Percentiles rank a stretch among this genome's conserved stretches.
Evolutionary conservation across 2,329 filamentous ascomycete species (phyloP).

Genomic region (Hypoxylon sp.): DNA sequence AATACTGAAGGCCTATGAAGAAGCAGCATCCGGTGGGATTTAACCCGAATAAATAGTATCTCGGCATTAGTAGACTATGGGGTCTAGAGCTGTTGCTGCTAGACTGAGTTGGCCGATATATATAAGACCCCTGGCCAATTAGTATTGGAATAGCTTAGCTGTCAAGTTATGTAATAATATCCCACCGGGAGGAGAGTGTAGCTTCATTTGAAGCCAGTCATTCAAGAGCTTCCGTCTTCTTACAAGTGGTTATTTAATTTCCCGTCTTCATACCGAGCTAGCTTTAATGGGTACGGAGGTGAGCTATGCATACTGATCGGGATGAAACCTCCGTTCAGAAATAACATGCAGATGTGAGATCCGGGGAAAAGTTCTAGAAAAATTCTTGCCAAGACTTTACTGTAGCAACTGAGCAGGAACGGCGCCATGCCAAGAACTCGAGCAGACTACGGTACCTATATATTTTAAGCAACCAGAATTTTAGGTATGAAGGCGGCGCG

Average conservation of each 20-base stretch:
- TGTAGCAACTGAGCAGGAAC: background rate
- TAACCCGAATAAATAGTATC: conserved; percentile 5
- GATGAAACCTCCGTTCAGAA: conserved; percentile 8
- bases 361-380: conserved; percentile 39
- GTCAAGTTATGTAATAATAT: conserved; percentile 16
- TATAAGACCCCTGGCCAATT: conserved; percentile 10
- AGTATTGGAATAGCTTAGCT: conserved; percentile 1
- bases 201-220: conserved; percentile 16
- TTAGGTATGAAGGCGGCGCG: background rate
- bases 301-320: conserved; percentile 25
- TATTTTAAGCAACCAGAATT: background rate
- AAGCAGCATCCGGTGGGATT: conserved; percentile 23
- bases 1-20: background rate
- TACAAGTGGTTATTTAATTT: conserved; percentile 21
- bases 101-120: conserved; percentile 8
- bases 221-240: conserved; percentile 17
- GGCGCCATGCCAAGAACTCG: conserved; percentile 18
- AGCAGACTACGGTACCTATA: background rate
- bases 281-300: conserved; percentile 32
- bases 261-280: conserved; percentile 24
- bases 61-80: conserved; percentile 3
- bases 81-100: conserved; percentile 14
- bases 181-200: conserved; percentile 20
- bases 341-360: conserved; percentile 25
- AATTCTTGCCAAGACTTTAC: conserved; percentile 36